These are phyloP conservation scores for Conticribra guillardii DNA, from an alignment of 108 stramenopile genomes.

Conservation along the genomic window DNA sequence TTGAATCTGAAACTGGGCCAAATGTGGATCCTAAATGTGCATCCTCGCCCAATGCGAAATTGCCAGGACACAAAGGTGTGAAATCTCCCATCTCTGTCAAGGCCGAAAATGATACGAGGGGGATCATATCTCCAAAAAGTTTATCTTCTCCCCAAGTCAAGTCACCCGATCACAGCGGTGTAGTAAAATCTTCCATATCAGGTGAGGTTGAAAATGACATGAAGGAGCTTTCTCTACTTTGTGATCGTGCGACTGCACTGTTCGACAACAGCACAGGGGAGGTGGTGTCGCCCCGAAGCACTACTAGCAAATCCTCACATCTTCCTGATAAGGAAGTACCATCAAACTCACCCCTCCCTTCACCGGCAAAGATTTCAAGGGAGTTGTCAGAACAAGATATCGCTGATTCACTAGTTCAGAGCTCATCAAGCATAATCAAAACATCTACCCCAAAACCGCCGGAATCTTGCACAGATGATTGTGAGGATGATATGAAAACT, in stretches of 20 bases:
- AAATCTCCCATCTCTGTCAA: too few species aligned
- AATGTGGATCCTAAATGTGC: not conserved
- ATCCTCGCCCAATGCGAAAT: not conserved
- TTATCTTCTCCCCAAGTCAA: not conserved
- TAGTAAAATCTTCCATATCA: not conserved
- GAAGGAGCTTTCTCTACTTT: slow-evolving; percentile 15
- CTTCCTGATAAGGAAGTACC: too few species aligned
- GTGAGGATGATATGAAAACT: not conserved
- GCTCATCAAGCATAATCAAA: too few species aligned
- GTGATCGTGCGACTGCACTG: slow-evolving; percentile 8
- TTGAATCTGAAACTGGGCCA: not conserved
- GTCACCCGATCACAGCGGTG: not conserved
- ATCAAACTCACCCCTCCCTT: too few species aligned
- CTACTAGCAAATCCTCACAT: not conserved
- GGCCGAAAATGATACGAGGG: too few species aligned
- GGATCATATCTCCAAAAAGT: not conserved
- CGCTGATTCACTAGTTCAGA: too few species aligned
- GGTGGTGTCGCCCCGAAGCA: not conserved
- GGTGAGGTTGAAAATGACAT: slow-evolving; percentile 3
- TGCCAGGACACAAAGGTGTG: not conserved
- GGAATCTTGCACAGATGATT: not conserved
- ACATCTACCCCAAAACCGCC: not conserved
- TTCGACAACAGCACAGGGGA: not conserved
- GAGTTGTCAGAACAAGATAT: too few species aligned
- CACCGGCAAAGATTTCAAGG: too few species aligned